Conservation (phyloP, 1,139 yeast species). For the Sugiyamaella grinbergsii region DNA sequence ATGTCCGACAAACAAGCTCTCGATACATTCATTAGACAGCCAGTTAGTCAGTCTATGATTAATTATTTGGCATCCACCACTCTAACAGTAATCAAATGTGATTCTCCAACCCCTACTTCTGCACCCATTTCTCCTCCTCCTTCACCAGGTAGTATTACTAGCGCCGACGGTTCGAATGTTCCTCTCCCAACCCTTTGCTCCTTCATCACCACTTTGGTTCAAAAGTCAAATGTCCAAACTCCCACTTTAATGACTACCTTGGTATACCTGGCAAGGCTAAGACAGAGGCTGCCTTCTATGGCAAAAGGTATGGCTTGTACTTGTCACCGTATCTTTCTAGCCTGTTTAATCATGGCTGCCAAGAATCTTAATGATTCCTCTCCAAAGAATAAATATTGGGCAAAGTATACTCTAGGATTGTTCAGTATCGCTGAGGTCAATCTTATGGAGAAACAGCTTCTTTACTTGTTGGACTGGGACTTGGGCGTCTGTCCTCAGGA, state of each 20-base stretch:
- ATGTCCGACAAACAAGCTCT: conserved; percentile 65
- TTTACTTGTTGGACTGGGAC: conserved; percentile 83
- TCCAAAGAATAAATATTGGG: conserved; percentile 96
- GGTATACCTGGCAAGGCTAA: conserved; percentile 75
- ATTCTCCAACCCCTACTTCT: conserved; percentile 35
- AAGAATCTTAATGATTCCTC: conserved; percentile 90
- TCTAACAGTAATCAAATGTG: conserved; percentile 67
- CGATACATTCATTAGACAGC: conserved; percentile 69
- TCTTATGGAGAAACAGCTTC: conserved; percentile 85
- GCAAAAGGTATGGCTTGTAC: conserved; percentile 94
- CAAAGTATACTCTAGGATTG: conserved; percentile 83
- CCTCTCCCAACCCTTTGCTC: conserved; percentile 51
- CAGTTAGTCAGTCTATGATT: conserved; percentile 79
- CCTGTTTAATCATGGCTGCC: conserved; percentile 84
- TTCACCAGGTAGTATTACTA: conserved; percentile 40
- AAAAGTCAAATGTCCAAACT: conserved; percentile 87
- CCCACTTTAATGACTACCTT: conserved; percentile 92
- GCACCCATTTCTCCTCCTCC: conserved; percentile 51
- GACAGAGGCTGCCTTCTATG: conserved; percentile 77
- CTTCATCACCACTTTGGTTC: conserved; percentile 72
- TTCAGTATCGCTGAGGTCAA: conserved; percentile 78
- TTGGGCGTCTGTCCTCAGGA: conserved; percentile 69
- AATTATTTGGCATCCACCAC: conserved; percentile 79
- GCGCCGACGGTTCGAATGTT: conserved; percentile 3
- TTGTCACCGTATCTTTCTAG: conserved; percentile 86